phyloP scores from a whole-genome alignment of 306 rosid species.

The Rubus parviflorus region DNA sequence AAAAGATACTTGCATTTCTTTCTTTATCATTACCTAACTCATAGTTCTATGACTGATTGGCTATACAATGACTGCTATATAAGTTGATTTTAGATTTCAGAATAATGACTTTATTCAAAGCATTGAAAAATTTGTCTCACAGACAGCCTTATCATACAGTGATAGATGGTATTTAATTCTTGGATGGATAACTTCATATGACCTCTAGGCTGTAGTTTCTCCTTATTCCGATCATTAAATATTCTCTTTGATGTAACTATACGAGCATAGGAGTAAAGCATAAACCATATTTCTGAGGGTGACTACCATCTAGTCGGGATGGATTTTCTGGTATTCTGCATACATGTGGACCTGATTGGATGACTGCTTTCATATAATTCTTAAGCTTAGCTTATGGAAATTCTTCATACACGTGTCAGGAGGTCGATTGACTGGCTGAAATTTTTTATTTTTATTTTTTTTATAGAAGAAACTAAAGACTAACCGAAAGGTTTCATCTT shows the following conservation, averaged over 20 bases:
- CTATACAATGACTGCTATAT: neutral
- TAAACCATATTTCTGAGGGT: neutral
- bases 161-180: neutral
- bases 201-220: neutral
- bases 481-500: constrained; percentile 13
- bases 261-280: neutral
- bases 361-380: neutral
- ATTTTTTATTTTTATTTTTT: constrained; percentile 15
- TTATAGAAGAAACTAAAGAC: neutral
- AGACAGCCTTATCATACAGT: neutral
- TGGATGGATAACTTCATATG: neutral
- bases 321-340: neutral
- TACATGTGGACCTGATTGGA: neutral
- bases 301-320: neutral
- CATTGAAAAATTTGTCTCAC: neutral
- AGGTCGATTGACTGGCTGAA: neutral
- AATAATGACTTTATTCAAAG: neutral
- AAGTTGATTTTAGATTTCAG: neutral
- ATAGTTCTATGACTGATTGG: neutral
- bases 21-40: neutral
- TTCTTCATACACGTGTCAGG: constrained; percentile 2
- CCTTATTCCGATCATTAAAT: neutral
- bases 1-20: constrained; percentile 13
- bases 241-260: neutral
- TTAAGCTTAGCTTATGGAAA: neutral